Evolutionary conservation across 2,329 filamentous ascomycete species (phyloP).

Genomic region (Ceratocystis cubensis): DNA sequence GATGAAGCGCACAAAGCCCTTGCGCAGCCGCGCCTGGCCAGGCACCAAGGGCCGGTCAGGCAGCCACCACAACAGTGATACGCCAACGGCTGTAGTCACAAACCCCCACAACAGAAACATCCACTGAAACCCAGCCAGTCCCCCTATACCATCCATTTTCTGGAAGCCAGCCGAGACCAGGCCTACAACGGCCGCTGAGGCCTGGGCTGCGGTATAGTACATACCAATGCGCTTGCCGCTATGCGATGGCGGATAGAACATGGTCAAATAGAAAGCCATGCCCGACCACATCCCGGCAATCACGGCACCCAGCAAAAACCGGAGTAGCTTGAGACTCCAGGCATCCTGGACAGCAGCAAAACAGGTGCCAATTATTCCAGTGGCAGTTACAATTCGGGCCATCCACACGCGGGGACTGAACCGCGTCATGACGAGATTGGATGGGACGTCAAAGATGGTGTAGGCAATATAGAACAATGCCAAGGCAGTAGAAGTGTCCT

Average conservation of each 20-base stretch:
- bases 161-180: constrained; percentile 86
- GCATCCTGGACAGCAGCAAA: constrained; percentile 70
- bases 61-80: constrained; percentile 76
- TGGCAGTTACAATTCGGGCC: constrained; percentile 78
- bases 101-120: constrained; percentile 87
- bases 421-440: constrained; percentile 77
- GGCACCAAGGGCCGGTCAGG: constrained; percentile 70
- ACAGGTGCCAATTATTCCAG: constrained; percentile 71
- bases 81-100: constrained; percentile 56
- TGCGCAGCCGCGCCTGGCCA: constrained; percentile 43
- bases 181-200: constrained; percentile 79
- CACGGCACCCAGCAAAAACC: constrained; percentile 72
- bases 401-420: constrained; percentile 83
- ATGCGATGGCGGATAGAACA: constrained; percentile 80
- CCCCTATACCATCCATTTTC: constrained; percentile 67
- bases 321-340: constrained; percentile 80
- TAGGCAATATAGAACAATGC: constrained; percentile 89
- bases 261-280: constrained; percentile 83
- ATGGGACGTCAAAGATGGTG: constrained; percentile 78
- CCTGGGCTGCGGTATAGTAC: constrained; percentile 80
- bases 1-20: constrained; percentile 49
- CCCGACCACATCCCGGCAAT: constrained; percentile 93
- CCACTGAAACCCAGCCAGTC: constrained; percentile 74
- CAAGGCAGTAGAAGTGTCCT: constrained; percentile 71
- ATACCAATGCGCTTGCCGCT: constrained; percentile 79